phyloP scores from a whole-genome alignment of 352 stramenopile genomes.

The Halophytophthora polymorphica region DNA sequence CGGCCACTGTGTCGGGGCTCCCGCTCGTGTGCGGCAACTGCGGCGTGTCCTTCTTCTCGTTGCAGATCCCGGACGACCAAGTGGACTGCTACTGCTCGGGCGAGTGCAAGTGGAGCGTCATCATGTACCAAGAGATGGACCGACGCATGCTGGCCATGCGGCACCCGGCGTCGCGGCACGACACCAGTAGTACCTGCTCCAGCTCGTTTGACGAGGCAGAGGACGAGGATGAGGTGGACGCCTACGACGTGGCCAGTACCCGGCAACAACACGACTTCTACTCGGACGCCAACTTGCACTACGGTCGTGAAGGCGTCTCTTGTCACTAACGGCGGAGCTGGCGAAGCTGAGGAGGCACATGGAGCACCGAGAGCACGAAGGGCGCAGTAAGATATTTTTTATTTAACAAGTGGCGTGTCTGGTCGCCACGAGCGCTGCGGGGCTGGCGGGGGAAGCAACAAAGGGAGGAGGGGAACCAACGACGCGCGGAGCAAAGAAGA shows the following conservation, averaged over 20 bases:
- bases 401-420: conserved; percentile 22
- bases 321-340: conserved; percentile 19
- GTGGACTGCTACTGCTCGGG: conserved; percentile 82
- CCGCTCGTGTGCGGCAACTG: conserved; percentile 81
- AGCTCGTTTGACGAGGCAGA: conserved; percentile 22
- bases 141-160: conserved; percentile 55
- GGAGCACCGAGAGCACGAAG: background rate
- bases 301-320: conserved; percentile 24
- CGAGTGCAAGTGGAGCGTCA: conserved; percentile 89
- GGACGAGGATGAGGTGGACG: conserved; percentile 15
- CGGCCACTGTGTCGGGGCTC: conserved; percentile 48
- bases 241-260: conserved; percentile 5
- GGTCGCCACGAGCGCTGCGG: conserved; percentile 26
- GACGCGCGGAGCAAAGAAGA: background rate
- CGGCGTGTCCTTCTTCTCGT: conserved; percentile 78
- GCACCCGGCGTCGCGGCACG: conserved; percentile 13
- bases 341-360: conserved; percentile 2
- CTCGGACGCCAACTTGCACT: conserved; percentile 20
- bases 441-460: conserved; percentile 6
- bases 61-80: conserved; percentile 59
- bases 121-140: conserved; percentile 84
- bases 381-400: conserved; percentile 34
- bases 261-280: conserved; percentile 23
- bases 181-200: conserved; percentile 16
- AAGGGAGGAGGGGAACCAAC: conserved; percentile 2